A percentile compares a stretch with the other conserved stretches of the same genome.
Evolutionary conservation across 169 alveolate genomes (phyloP).

Genomic region (Plasmodium billcollinsi): DNA sequence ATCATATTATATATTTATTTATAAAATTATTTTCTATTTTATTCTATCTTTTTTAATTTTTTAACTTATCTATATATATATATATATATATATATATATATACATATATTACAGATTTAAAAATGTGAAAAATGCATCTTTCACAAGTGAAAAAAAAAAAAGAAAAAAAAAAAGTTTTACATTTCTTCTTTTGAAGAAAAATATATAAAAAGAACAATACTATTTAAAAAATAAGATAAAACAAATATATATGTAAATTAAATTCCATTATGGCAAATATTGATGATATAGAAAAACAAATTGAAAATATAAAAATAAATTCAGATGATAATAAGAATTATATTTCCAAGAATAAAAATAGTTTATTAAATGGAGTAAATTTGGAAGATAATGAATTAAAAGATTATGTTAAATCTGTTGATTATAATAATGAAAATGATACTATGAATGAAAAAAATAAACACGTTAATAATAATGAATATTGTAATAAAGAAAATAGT

Average conservation of each 20-base stretch:
- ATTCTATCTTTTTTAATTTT: too few relatives aligned
- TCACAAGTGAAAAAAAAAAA: slow-evolving; percentile 1
- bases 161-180: background rate
- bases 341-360: background rate
- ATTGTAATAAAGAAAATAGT: too few relatives aligned
- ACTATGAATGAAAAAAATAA: background rate
- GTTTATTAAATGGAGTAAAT: background rate
- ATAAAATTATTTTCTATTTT: too few relatives aligned
- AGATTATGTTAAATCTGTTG: background rate
- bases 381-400: background rate
- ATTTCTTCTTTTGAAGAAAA: background rate
- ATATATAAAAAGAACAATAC: background rate
- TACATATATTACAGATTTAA: background rate
- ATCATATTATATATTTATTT: too few relatives aligned
- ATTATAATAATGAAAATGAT: background rate
- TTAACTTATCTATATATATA: too few relatives aligned
- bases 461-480: background rate
- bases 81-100: too few relatives aligned
- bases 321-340: background rate
- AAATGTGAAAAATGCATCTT: slow-evolving; percentile 16
- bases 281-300: slow-evolving; percentile 6
- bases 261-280: background rate
- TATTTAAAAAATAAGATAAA: background rate
- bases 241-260: background rate
- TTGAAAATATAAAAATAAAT: slow-evolving; percentile 7